Percentiles rank a stretch among this genome's conserved stretches.
Evolutionary conservation across 805 yeast species (phyloP).

Genomic region (Wickerhamomyces silvicola): DNA sequence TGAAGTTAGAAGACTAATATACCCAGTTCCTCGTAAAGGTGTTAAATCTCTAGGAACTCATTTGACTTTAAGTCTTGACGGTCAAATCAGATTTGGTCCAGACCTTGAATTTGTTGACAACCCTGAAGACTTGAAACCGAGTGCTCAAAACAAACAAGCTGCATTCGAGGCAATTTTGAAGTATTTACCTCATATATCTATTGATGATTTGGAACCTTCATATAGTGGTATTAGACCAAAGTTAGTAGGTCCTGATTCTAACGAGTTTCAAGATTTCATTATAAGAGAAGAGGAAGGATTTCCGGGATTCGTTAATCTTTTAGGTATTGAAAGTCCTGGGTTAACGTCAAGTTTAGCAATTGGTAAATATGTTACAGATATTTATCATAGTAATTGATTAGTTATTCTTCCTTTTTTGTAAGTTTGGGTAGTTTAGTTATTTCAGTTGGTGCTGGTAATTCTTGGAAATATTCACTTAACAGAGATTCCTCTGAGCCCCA

Average conservation of each 20-base stretch:
- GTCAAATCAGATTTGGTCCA: conserved; percentile 80
- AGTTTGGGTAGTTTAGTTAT: conserved; percentile 54
- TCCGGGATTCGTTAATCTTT: conserved; percentile 71
- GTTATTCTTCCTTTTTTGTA: neutral
- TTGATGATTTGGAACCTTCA: conserved; percentile 50
- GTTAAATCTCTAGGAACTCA: conserved; percentile 84
- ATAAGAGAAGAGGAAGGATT: conserved; percentile 64
- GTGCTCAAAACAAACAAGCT: conserved; percentile 37
- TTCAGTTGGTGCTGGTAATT: conserved; percentile 67
- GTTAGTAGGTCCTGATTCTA: conserved; percentile 37
- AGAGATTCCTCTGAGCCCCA: conserved; percentile 60
- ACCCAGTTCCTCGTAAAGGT: conserved; percentile 73
- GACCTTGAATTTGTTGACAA: conserved; percentile 74
- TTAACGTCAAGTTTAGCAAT: conserved; percentile 79
- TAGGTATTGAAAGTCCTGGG: conserved; percentile 91
- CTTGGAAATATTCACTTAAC: conserved; percentile 60
- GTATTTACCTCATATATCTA: conserved; percentile 58
- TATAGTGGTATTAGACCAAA: conserved; percentile 87
- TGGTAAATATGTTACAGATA: conserved; percentile 58
- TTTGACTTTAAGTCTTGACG: conserved; percentile 75
- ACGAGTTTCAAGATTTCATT: conserved; percentile 62
- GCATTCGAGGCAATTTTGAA: conserved; percentile 54
- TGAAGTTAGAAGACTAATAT: conserved; percentile 50
- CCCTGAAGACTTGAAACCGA: conserved; percentile 42
- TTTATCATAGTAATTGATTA: conserved; percentile 9